Evolutionary conservation across 495 filamentous ascomycete genomes (phyloP).

Genomic region (Margaritispora aquatica): DNA sequence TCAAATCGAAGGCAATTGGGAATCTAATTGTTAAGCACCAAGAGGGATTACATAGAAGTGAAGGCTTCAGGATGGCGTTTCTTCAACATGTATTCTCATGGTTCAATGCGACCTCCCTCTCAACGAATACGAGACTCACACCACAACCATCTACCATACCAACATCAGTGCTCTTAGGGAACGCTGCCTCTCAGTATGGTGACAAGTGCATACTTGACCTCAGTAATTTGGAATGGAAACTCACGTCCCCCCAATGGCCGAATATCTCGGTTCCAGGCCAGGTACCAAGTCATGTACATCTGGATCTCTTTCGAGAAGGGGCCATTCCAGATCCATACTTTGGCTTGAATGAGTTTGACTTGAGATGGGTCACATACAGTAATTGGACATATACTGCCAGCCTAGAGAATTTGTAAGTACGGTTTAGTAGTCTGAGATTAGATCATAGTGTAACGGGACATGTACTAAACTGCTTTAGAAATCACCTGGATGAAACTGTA

Average conservation of each 20-base stretch:
- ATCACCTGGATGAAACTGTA: too few relatives aligned
- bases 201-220: slow-evolving; percentile 22
- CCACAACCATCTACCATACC: neutral
- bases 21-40: neutral
- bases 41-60: neutral
- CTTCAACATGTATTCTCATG: neutral
- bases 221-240: slow-evolving; percentile 46
- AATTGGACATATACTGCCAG: slow-evolving; percentile 44
- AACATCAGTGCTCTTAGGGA: neutral
- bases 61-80: neutral
- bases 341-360: slow-evolving; percentile 54
- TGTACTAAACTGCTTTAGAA: too few relatives aligned
- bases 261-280: slow-evolving; percentile 52
- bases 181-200: neutral
- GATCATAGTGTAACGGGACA: too few relatives aligned
- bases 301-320: slow-evolving; percentile 49
- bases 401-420: slow-evolving; percentile 38
- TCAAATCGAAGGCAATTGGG: neutral
- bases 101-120: neutral
- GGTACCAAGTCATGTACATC: slow-evolving; percentile 59
- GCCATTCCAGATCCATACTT: slow-evolving; percentile 55
- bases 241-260: slow-evolving; percentile 34
- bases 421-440: too few relatives aligned
- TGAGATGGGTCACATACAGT: slow-evolving; percentile 63
- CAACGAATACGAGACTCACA: neutral